A percentile compares a stretch with the other conserved stretches of the same genome.
Evolutionary conservation across 2,329 filamentous ascomycete genomes (phyloP).

Genomic region (Phyllosticta paracitricarpa): DNA sequence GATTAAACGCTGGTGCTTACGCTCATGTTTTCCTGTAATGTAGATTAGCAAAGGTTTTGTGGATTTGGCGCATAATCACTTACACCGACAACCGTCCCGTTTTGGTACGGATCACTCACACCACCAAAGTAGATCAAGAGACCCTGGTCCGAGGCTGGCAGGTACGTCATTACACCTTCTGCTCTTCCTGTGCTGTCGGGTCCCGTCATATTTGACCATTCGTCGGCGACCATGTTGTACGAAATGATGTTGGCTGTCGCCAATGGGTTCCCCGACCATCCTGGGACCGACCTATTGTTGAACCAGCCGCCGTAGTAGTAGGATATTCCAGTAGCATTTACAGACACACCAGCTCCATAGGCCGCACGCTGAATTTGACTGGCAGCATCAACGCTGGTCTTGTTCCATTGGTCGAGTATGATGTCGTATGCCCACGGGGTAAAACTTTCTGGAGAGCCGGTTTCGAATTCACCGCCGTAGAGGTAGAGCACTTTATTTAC

Average conservation of each 20-base stretch:
- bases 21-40: constrained; percentile 2
- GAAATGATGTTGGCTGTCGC: constrained; percentile 45
- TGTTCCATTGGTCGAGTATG: constrained; percentile 47
- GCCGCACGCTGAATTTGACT: constrained; percentile 38
- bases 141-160: constrained; percentile 50
- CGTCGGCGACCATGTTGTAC: constrained; percentile 46
- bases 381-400: constrained; percentile 29
- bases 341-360: constrained; percentile 47
- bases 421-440: constrained; percentile 50
- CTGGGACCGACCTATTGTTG: constrained; percentile 42
- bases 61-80: constrained; percentile 16
- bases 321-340: constrained; percentile 45
- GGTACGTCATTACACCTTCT: constrained; percentile 50
- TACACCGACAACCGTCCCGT: constrained; percentile 35
- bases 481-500: constrained; percentile 55
- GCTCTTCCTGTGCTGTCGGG: constrained; percentile 45
- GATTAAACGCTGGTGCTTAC: constrained; percentile 16
- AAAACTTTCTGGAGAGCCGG: constrained; percentile 34
- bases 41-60: constrained; percentile 2
- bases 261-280: constrained; percentile 40
- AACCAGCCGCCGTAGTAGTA: constrained; percentile 57
- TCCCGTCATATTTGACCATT: constrained; percentile 44
- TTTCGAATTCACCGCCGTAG: constrained; percentile 48
- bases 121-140: constrained; percentile 55
- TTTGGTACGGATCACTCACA: constrained; percentile 37